Conservation (phyloP, 179 eudicot genomes). For the Gypsophila paniculata region DNA sequence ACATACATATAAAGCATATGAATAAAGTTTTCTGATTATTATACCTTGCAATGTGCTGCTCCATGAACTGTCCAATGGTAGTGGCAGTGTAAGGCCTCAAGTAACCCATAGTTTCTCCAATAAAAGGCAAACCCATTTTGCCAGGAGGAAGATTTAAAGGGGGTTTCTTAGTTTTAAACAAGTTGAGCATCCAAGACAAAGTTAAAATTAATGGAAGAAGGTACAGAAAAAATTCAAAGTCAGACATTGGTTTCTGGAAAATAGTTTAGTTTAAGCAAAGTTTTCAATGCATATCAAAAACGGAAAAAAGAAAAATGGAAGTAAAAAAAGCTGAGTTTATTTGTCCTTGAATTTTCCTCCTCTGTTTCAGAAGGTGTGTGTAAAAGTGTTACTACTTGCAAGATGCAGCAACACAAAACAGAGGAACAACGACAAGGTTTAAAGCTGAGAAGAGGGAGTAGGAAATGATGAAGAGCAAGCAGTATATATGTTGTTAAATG, state of each 20-base stretch:
- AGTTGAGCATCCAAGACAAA: slow-evolving; percentile 40
- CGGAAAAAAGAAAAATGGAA: background rate
- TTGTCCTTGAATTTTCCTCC: slow-evolving; percentile 18
- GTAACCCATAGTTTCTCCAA: slow-evolving; percentile 92
- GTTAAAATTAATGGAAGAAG: slow-evolving; percentile 44
- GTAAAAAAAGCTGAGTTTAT: slow-evolving; percentile 7
- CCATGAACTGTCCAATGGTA: slow-evolving; percentile 88
- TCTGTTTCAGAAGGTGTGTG: slow-evolving; percentile 16
- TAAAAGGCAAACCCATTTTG: slow-evolving; percentile 80
- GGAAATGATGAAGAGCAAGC: slow-evolving; percentile 25
- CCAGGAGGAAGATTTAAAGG: slow-evolving; percentile 87
- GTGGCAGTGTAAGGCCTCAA: slow-evolving; percentile 82
- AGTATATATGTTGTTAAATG: slow-evolving; percentile 23
- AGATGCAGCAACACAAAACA: slow-evolving; percentile 24
- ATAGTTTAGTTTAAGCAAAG: slow-evolving; percentile 12
- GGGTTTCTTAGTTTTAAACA: slow-evolving; percentile 37
- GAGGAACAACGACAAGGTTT: slow-evolving; percentile 8
- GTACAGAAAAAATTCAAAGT: slow-evolving; percentile 56
- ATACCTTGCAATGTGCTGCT: slow-evolving; percentile 79
- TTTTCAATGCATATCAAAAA: slow-evolving; percentile 5
- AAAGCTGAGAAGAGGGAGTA: slow-evolving; percentile 3
- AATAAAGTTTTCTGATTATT: background rate
- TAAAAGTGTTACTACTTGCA: slow-evolving; percentile 17
- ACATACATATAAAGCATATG: background rate
- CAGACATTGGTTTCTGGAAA: slow-evolving; percentile 48